Percentiles rank a stretch among this genome's conserved stretches.
Evolutionary conservation across 1,139 yeast genomes (phyloP).

Genomic region (Zygosaccharomyces sapae): DNA sequence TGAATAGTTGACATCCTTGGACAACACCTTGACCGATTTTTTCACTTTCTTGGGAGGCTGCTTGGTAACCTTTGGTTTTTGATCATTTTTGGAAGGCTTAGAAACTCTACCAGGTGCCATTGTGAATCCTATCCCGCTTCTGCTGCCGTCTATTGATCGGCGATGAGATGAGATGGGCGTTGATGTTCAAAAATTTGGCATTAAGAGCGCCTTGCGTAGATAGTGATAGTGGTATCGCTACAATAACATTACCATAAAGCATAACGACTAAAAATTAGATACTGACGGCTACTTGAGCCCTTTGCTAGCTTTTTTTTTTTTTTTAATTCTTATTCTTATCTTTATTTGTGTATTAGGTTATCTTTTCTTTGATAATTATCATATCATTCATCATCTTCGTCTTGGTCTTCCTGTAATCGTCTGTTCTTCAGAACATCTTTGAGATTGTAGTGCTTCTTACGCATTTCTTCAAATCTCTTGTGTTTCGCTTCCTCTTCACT

Average conservation of each 20-base stretch:
- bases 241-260: slow-evolving; percentile 2
- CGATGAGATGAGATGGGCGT: neutral
- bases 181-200: slow-evolving; percentile 3
- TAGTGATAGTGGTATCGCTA: neutral
- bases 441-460: slow-evolving; percentile 73
- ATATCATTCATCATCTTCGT: slow-evolving; percentile 21
- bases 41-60: slow-evolving; percentile 18
- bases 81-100: slow-evolving; percentile 3
- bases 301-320: slow-evolving; percentile 1
- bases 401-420: too few relatives aligned
- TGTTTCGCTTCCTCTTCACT: slow-evolving; percentile 48
- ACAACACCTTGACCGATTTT: slow-evolving; percentile 24
- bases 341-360: slow-evolving; percentile 6
- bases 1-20: slow-evolving; percentile 39
- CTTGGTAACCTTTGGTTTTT: slow-evolving; percentile 6
- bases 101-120: slow-evolving; percentile 2
- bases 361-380: slow-evolving; percentile 5
- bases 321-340: neutral
- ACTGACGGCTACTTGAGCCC: neutral
- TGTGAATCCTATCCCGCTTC: neutral
- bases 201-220: neutral
- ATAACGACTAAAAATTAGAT: slow-evolving; percentile 3
- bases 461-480: slow-evolving; percentile 63
- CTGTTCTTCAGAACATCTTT: slow-evolving; percentile 51
- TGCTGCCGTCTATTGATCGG: neutral